Evolutionary conservation across 1,284 basidiomycete species (phyloP), one percentile per base, ranked within the genome.

Genomic region (Fomitopsis pinicola): DNA sequence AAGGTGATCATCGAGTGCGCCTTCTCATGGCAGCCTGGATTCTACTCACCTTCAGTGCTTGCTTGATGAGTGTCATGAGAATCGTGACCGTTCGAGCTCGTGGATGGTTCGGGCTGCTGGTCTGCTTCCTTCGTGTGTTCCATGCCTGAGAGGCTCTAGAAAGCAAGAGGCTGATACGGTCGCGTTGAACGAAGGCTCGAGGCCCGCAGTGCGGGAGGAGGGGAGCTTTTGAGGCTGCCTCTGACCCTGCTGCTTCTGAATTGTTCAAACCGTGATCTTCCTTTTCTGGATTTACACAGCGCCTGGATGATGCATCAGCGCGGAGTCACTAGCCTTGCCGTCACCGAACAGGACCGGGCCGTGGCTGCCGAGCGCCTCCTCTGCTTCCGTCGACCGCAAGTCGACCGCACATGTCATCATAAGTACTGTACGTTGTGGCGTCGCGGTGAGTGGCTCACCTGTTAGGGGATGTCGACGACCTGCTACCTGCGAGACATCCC

Each of bases 201-300:
- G 5, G 26, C 28, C 28, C 28, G 28, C 28, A 15, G 14, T 40
- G 38, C 12, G 12, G 14, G 38, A 6, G 48, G 28, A 33, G 10
- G 48, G 28, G 17, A 14, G 12, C 28, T 33, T 50, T 28, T 30
- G 15, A 33, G 9, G 12, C 26, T 15, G 48, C 28, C 38, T 30
- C 45, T 19, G 45, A 3, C 28, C 28, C 28, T 42, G 28, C 52
- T 48, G 30, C 59, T 45, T 52, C 12, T 35, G 52, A 53, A 35
- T 35, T 54, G 52, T 38, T 38, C 52, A 33, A 54, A 63, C 62
- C 63, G 63, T 66, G 62, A 63, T 59, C 60, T 62, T 38, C 65
- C 65, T 63, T 60, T 62, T 59, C 10, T 7, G 58, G 61, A 7
- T 2, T 38, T 44, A 60, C 64, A 66, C 64, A 54, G 12, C 52